These are phyloP conservation scores for Yamadazyma scolyti DNA, from an alignment of 805 yeast species.

Conservation along the genomic window DNA sequence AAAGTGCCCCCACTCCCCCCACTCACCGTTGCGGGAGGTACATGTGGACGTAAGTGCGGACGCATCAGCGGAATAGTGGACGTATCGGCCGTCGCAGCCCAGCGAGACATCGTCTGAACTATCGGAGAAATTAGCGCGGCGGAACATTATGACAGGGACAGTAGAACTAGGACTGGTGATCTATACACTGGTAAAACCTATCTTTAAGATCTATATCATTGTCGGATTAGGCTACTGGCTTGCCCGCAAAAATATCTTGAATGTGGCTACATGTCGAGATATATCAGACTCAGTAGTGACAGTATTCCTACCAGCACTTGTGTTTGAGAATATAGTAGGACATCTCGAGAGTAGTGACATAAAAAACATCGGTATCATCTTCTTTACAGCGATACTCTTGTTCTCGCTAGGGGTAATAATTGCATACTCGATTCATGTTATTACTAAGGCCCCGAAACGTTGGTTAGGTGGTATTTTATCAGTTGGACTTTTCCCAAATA, in stretches of 20 bases:
- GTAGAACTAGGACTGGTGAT: slow-evolving; percentile 58
- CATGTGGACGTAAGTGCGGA: no score
- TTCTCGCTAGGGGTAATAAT: slow-evolving; percentile 48
- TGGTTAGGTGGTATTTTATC: slow-evolving; percentile 77
- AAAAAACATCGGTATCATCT: slow-evolving; percentile 63
- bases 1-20: no score
- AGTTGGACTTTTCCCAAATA: slow-evolving; percentile 75
- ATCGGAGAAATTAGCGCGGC: no score
- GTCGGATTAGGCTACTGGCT: slow-evolving; percentile 63
- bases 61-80: no score
- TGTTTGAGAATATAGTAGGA: slow-evolving; percentile 67
- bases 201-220: slow-evolving; percentile 74
- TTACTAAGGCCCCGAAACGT: slow-evolving; percentile 60
- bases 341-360: slow-evolving; percentile 67
- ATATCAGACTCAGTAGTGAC: slow-evolving; percentile 66
- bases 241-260: slow-evolving; percentile 58
- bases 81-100: no score
- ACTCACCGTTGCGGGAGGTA: no score
- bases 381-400: slow-evolving; percentile 45
- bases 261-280: slow-evolving; percentile 66
- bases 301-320: slow-evolving; percentile 69
- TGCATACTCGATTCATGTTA: slow-evolving; percentile 39
- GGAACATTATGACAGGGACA: slow-evolving; percentile 6
- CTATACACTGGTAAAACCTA: slow-evolving; percentile 81
- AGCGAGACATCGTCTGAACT: no score